Conservation (phyloP, 2,329 filamentous ascomycete species). For the Cladosporium sp. region DNA sequence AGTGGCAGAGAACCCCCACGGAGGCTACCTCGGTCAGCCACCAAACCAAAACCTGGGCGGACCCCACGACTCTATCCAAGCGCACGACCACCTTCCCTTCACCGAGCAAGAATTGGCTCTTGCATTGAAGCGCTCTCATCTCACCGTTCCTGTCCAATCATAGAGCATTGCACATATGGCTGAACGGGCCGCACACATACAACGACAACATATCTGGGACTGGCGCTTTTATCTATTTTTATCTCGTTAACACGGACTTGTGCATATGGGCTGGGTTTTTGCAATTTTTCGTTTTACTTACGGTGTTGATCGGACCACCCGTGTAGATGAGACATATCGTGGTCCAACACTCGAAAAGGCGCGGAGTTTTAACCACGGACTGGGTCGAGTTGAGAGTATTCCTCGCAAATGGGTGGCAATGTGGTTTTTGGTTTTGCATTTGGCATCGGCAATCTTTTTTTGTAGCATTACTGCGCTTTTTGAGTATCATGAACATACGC, state of each 20-base stretch:
- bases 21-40: background rate
- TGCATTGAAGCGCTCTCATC: constrained; percentile 44
- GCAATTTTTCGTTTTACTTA: background rate
- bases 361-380: background rate
- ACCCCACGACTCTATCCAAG: constrained; percentile 17
- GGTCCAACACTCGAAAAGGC: constrained; percentile 8
- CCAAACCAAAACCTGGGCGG: background rate
- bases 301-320: background rate
- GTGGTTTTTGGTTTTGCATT: background rate
- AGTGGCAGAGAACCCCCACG: constrained; percentile 20
- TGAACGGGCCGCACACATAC: background rate
- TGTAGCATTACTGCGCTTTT: constrained; percentile 11
- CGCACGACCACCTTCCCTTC: constrained; percentile 43
- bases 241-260: background rate
- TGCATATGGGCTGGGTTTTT: constrained; percentile 2
- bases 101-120: constrained; percentile 47
- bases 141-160: constrained; percentile 31
- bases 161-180: background rate
- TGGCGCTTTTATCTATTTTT: background rate
- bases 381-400: background rate
- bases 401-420: background rate
- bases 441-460: background rate
- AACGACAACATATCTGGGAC: background rate
- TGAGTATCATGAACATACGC: constrained; percentile 1
- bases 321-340: background rate